These are phyloP conservation scores for Yarrowia galli DNA, from an alignment of 1,139 yeast genomes.

Conservation along the genomic window DNA sequence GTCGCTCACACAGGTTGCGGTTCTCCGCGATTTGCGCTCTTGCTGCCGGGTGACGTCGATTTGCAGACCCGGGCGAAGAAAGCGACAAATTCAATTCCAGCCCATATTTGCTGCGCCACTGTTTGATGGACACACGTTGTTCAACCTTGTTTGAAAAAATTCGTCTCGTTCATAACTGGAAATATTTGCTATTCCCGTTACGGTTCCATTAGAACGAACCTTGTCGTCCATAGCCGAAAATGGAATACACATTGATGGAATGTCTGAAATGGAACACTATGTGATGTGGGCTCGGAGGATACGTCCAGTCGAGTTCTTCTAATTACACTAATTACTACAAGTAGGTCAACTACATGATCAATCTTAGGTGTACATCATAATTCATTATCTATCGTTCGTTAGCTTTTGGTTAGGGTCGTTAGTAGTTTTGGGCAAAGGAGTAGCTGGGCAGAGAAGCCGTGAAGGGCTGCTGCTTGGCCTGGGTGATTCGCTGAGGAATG, in stretches of 20 bases:
- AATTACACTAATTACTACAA: too few species aligned
- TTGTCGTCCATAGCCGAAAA: conserved; percentile 3
- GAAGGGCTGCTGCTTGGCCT: conserved; percentile 26
- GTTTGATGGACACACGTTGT: conserved; percentile 12
- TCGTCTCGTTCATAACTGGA: too few species aligned
- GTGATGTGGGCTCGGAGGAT: too few species aligned
- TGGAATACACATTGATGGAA: not conserved
- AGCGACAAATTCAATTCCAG: conserved; percentile 7
- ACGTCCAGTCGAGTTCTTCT: too few species aligned
- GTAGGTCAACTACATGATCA: too few species aligned
- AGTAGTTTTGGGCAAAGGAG: conserved; percentile 33
- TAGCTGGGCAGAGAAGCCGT: conserved; percentile 32
- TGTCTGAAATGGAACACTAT: not conserved
- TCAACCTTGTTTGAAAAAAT: conserved; percentile 19
- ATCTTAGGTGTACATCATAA: not conserved
- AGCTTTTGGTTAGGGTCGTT: conserved; percentile 25
- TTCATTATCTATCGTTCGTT: conserved; percentile 26
- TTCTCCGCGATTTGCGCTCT: conserved; percentile 30
- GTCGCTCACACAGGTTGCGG: not conserved
- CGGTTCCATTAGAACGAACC: not conserved
- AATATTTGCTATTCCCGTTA: not conserved
- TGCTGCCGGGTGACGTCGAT: conserved; percentile 12
- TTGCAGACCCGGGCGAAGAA: not conserved
- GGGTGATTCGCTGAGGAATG: conserved; percentile 34
- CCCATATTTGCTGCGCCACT: conserved; percentile 28